A percentile compares a stretch with the other conserved stretches of the same genome.
These are phyloP conservation scores for Magnolia kwangsiensis DNA, from an alignment of 164 flowering plant species.

Conservation along the genomic window DNA sequence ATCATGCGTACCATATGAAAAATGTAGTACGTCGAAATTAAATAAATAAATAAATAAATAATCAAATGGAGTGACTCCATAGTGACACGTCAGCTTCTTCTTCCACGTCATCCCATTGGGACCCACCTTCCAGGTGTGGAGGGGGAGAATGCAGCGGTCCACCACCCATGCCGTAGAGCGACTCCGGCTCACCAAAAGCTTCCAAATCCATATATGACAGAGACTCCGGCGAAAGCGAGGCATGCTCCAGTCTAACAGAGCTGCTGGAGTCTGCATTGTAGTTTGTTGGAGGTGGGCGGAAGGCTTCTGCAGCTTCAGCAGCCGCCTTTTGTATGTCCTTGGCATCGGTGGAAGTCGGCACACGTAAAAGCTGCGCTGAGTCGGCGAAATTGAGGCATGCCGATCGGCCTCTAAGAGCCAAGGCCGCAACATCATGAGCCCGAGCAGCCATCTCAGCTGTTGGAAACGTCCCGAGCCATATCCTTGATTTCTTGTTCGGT, in stretches of 20 bases:
- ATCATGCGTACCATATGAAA: neutral
- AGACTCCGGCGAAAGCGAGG: neutral
- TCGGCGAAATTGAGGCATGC: slow-evolving; percentile 82
- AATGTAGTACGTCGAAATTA: neutral
- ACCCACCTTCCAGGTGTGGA: neutral
- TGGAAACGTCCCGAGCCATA: slow-evolving; percentile 67
- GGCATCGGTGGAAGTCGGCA: slow-evolving; percentile 40
- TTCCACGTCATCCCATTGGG: slow-evolving; percentile 27
- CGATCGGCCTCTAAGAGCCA: slow-evolving; percentile 53
- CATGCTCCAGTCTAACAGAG: neutral
- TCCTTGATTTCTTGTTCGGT: slow-evolving; percentile 57
- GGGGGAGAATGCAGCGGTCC: slow-evolving; percentile 57
- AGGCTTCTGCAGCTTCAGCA: slow-evolving; percentile 65
- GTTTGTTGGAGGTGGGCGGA: slow-evolving; percentile 25
- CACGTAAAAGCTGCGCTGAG: slow-evolving; percentile 55
- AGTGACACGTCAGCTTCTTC: slow-evolving; percentile 36
- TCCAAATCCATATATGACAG: slow-evolving; percentile 21
- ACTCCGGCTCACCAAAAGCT: slow-evolving; percentile 20
- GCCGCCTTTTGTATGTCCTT: slow-evolving; percentile 76
- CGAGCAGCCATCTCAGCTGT: slow-evolving; percentile 70
- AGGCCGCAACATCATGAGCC: slow-evolving; percentile 67
- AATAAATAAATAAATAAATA: neutral
- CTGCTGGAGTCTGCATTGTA: neutral
- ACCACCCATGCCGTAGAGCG: slow-evolving; percentile 44
- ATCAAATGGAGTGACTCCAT: slow-evolving; percentile 47